Conservation (phyloP, 2,329 filamentous ascomycete genomes). For the Trichoderma sp. region DNA sequence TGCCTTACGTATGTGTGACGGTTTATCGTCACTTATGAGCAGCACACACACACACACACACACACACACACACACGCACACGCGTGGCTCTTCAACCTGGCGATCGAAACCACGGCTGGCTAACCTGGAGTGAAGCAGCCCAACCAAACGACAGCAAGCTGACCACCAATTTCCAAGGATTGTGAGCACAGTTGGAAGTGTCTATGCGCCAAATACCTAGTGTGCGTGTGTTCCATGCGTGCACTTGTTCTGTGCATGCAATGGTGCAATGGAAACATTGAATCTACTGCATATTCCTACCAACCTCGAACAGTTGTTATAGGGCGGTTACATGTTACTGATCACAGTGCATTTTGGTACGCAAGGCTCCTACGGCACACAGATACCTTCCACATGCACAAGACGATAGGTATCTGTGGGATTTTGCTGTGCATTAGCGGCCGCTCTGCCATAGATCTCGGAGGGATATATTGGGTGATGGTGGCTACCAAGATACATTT, state of each 20-base stretch:
- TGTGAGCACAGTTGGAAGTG: constrained; percentile 12
- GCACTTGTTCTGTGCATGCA: constrained; percentile 13
- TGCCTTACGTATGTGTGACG: constrained; percentile 23
- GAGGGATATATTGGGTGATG: constrained; percentile 33
- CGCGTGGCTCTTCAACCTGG: background rate
- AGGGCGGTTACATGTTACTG: background rate
- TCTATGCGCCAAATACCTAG: background rate
- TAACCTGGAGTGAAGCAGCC: constrained; percentile 15
- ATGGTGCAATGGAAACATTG: constrained; percentile 8
- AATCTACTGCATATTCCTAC: background rate
- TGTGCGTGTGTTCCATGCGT: constrained; percentile 1
- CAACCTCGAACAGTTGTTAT: background rate
- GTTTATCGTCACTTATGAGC: constrained; percentile 4
- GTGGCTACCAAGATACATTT: constrained; percentile 34
- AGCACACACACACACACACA: constrained; percentile 2
- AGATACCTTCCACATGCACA: constrained; percentile 6
- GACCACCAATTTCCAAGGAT: constrained; percentile 18
- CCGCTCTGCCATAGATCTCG: constrained; percentile 39
- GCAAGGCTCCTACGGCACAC: constrained; percentile 12
- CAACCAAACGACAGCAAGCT: constrained; percentile 7
- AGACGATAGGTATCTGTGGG: constrained; percentile 24
- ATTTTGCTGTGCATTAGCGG: constrained; percentile 38
- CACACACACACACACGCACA: constrained; percentile 11
- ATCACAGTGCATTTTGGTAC: background rate
- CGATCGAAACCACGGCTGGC: constrained; percentile 11